Base-by-base conservation (phyloP, 1,284 basidiomycete genomes). In the Heterobasidion annosum region DNA sequence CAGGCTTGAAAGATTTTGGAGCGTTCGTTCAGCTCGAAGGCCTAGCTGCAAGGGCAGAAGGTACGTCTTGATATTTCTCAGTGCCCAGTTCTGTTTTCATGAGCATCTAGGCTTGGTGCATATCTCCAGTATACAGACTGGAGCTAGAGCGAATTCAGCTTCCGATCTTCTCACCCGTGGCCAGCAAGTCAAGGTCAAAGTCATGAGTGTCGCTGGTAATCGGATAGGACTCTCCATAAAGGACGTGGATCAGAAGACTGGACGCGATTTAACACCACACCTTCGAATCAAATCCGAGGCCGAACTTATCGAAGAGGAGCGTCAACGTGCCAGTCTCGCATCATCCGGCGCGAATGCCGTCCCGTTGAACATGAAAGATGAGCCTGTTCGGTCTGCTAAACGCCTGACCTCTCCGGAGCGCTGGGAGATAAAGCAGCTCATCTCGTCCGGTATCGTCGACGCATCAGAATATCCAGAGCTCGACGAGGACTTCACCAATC, bases 351-450 rank as follows among this genome's bases (percentile, higher is more conserved):
- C 83, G 55, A 93, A 87, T 63, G 81, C 81, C 50, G 73, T 85
- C 54, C 89, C 81, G 51, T 74, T 84, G 47, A 77, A 77, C 46
- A 73, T 78, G 15, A 73, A 73, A 55, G 78, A 79, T 51, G 78
- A 80, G 69, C 63, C 72, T 16, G 76, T 82, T 15, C 77, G 88
- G 19, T 90, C 88, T 15, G 92, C 93, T 1, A 96, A 96, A 67
- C 83, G 97, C 15, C 73, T 99, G 54, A 96, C 96, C 1, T 95
- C 92, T 32, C 97, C 97, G 0, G 97, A 99, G 69, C 83, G 97
- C 19, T 99, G 96, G 93, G 97, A 99, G 73, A 92, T 99, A 69
- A 98, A 98, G 69, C 97, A 99, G 69, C 82, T 99, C 56, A 98
- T 99, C 58, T 93, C 97, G 0, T 97, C 93, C 44, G 97, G 97